Evolutionary conservation across 345 rosid species (phyloP).

Genomic region (Pseudoturritis turrita): DNA sequence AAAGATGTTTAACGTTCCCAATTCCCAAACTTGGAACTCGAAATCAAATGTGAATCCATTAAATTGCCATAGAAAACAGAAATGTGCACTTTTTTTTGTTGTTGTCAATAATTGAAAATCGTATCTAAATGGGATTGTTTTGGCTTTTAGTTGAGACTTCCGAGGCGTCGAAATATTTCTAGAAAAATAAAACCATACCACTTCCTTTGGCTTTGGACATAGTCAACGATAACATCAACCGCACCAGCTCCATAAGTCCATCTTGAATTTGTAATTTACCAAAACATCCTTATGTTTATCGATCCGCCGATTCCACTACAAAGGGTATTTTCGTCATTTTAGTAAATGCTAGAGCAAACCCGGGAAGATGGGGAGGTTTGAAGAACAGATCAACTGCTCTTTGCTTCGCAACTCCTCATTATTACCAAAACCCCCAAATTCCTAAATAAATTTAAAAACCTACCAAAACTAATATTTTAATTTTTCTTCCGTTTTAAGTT

Average conservation of each 20-base stretch:
- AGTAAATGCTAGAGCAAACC: neutral
- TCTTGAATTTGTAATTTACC: neutral
- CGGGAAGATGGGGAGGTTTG: neutral
- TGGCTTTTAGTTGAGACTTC: neutral
- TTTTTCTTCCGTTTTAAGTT: neutral
- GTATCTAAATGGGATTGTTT: constrained; percentile 8
- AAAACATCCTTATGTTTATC: neutral
- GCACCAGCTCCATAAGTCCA: constrained; percentile 29
- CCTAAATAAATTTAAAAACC: neutral
- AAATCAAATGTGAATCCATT: constrained; percentile 8
- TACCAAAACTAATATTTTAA: neutral
- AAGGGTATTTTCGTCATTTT: constrained; percentile 3
- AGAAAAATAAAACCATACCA: neutral
- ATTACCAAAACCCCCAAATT: constrained; percentile 26
- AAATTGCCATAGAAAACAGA: neutral
- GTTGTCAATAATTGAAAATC: constrained; percentile 4
- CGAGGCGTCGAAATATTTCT: neutral
- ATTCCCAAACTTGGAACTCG: neutral
- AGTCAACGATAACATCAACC: constrained; percentile 26
- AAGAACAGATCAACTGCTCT: constrained; percentile 34
- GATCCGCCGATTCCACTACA: neutral
- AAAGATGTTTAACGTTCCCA: neutral
- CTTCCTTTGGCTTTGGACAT: neutral
- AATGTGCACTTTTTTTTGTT: neutral
- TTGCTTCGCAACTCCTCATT: constrained; percentile 7